These are phyloP conservation scores for Solanum appendiculatum DNA, from an alignment of 257 asterid genomes.

Conservation along the genomic window DNA sequence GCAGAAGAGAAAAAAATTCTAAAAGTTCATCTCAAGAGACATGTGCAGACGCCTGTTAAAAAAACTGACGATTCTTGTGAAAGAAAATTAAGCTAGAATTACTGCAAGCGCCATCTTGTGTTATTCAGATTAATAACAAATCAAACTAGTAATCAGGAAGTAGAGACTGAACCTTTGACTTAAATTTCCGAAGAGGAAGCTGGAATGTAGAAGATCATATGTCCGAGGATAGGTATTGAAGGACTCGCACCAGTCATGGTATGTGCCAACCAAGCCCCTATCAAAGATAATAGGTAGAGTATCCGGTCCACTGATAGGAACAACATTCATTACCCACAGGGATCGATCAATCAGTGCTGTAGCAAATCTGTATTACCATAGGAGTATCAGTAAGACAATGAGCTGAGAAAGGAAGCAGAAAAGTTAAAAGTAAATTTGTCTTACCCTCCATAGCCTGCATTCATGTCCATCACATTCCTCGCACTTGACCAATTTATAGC, in stretches of 20 bases:
- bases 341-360: constrained; percentile 61
- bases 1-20: not conserved
- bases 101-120: not conserved
- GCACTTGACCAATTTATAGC: constrained; percentile 58
- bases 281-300: constrained; percentile 66
- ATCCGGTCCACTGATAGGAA: constrained; percentile 66
- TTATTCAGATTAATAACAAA: not conserved
- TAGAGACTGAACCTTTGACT: constrained; percentile 42
- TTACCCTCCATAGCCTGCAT: constrained; percentile 96
- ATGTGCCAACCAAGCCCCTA: constrained; percentile 80
- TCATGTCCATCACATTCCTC: constrained; percentile 93
- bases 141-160: not conserved
- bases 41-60: not conserved
- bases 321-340: constrained; percentile 86
- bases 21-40: not conserved
- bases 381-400: not conserved
- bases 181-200: constrained; percentile 64
- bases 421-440: constrained; percentile 1
- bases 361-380: constrained; percentile 53
- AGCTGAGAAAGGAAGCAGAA: not conserved
- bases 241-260: constrained; percentile 99
- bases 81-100: not conserved
- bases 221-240: constrained; percentile 86
- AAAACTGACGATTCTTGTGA: not conserved
- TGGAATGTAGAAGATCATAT: constrained; percentile 83